These are phyloP conservation scores for Morella rubra DNA, from an alignment of 306 rosid genomes.

Conservation along the genomic window DNA sequence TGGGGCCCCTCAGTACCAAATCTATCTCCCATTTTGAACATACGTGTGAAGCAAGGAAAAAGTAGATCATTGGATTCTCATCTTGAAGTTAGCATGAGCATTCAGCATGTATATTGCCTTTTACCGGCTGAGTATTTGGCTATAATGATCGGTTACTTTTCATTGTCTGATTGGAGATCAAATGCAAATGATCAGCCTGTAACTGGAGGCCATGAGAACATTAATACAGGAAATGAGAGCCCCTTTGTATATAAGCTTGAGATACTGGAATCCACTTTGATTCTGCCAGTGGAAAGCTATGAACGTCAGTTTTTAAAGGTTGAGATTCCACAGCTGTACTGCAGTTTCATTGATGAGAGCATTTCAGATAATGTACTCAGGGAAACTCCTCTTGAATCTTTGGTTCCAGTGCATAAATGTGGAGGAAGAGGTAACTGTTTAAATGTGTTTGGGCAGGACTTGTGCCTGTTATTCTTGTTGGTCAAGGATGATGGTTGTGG, in stretches of 20 bases:
- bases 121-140: constrained; percentile 86
- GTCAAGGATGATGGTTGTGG: constrained; percentile 46
- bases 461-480: constrained; percentile 53
- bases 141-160: constrained; percentile 79
- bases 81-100: constrained; percentile 59
- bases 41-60: constrained; percentile 57
- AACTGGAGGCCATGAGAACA: constrained; percentile 30
- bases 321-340: constrained; percentile 61
- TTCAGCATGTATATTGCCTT: constrained; percentile 89
- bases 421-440: constrained; percentile 56
- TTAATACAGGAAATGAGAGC: constrained; percentile 40
- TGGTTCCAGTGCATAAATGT: constrained; percentile 57
- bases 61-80: constrained; percentile 36
- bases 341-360: constrained; percentile 47
- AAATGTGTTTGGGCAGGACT: constrained; percentile 68
- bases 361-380: constrained; percentile 41
- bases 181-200: constrained; percentile 38
- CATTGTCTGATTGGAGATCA: constrained; percentile 75
- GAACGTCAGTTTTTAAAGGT: constrained; percentile 67
- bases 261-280: constrained; percentile 71
- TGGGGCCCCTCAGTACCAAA: constrained; percentile 77
- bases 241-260: constrained; percentile 67
- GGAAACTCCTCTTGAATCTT: constrained; percentile 57
- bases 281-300: constrained; percentile 65
- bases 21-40: constrained; percentile 76